Percentiles rank a stretch among this genome's conserved stretches.
phyloP scores from a whole-genome alignment of 768 basidiomycete species.

The Infundibulicybe gibba region DNA sequence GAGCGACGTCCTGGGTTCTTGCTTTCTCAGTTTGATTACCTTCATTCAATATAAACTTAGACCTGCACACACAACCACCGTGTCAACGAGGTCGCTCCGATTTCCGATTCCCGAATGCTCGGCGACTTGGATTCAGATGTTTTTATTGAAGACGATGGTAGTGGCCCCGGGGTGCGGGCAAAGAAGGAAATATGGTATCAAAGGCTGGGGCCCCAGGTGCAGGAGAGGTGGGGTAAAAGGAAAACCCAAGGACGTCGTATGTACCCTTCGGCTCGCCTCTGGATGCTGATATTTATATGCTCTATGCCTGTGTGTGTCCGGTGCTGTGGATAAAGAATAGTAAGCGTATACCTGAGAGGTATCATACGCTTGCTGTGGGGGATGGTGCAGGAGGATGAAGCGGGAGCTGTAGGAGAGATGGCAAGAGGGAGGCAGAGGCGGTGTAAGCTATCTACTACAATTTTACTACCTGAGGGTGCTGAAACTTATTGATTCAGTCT shows the following conservation, averaged over 20 bases:
- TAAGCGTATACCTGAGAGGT: conserved; percentile 74
- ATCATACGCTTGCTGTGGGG: conserved; percentile 76
- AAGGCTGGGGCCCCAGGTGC: too few relatives aligned
- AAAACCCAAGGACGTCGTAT: conserved; percentile 32
- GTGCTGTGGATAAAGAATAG: too few relatives aligned
- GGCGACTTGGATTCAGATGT: conserved; percentile 55
- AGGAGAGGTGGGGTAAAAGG: conserved; percentile 41
- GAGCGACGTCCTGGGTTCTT: too few relatives aligned
- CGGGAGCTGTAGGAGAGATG: conserved; percentile 27
- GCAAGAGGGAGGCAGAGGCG: too few relatives aligned
- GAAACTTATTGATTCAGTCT: conserved; percentile 39
- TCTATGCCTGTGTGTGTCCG: not conserved
- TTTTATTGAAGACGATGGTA: conserved; percentile 37
- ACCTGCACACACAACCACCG: conserved; percentile 8
- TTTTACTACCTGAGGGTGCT: conserved; percentile 2
- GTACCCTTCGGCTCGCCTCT: too few relatives aligned
- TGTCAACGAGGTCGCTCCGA: conserved; percentile 11
- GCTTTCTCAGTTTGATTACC: too few relatives aligned
- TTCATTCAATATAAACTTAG: too few relatives aligned
- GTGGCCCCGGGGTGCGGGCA: conserved; percentile 26
- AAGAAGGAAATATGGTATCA: conserved; percentile 34
- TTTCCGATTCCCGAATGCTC: conserved; percentile 41
- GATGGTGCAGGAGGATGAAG: conserved; percentile 76
- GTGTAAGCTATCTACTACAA: too few relatives aligned
- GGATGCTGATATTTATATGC: not conserved